Evolutionary conservation across 495 filamentous ascomycete species (phyloP).

Genomic region (Penicillium paradoxum): DNA sequence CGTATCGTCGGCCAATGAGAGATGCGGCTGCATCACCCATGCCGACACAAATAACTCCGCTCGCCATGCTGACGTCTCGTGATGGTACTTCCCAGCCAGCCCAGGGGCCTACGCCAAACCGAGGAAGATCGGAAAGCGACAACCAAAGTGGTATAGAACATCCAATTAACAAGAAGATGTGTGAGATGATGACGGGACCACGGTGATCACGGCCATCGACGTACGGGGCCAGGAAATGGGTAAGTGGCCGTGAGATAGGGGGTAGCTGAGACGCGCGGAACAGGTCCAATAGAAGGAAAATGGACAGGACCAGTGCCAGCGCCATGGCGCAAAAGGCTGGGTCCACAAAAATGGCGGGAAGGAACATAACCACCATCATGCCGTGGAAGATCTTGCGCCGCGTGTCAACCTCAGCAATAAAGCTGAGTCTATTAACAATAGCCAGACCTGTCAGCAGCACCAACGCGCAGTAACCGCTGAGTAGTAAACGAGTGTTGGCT

Average conservation of each 20-base stretch:
- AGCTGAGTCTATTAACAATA: slow-evolving; percentile 66
- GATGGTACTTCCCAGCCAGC: slow-evolving; percentile 65
- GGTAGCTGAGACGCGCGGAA: slow-evolving; percentile 88
- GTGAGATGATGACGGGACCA: slow-evolving; percentile 89
- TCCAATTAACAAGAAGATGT: slow-evolving; percentile 95
- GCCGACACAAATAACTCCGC: slow-evolving; percentile 88
- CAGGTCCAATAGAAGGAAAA: slow-evolving; percentile 85
- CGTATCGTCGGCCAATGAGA: slow-evolving; percentile 81
- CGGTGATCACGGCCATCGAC: slow-evolving; percentile 91
- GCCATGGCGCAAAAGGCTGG: slow-evolving; percentile 77
- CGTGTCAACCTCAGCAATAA: slow-evolving; percentile 82
- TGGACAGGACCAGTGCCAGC: slow-evolving; percentile 63
- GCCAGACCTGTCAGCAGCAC: slow-evolving; percentile 67
- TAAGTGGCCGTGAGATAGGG: slow-evolving; percentile 76
- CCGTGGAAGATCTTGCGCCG: slow-evolving; percentile 98
- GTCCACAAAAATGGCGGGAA: slow-evolving; percentile 80
- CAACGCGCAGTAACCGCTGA: slow-evolving; percentile 65
- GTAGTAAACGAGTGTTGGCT: slow-evolving; percentile 75
- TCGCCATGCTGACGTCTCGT: slow-evolving; percentile 79
- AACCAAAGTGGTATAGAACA: slow-evolving; percentile 95
- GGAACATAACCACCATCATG: slow-evolving; percentile 94
- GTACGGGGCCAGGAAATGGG: slow-evolving; percentile 82
- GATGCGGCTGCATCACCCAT: slow-evolving; percentile 95
- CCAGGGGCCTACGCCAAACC: slow-evolving; percentile 49
- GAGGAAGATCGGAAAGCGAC: slow-evolving; percentile 61